Evolutionary conservation across 2,329 filamentous ascomycete species (phyloP), one percentile per base, ranked within the genome.

Genomic region (Aspergillus thermomutatus): DNA sequence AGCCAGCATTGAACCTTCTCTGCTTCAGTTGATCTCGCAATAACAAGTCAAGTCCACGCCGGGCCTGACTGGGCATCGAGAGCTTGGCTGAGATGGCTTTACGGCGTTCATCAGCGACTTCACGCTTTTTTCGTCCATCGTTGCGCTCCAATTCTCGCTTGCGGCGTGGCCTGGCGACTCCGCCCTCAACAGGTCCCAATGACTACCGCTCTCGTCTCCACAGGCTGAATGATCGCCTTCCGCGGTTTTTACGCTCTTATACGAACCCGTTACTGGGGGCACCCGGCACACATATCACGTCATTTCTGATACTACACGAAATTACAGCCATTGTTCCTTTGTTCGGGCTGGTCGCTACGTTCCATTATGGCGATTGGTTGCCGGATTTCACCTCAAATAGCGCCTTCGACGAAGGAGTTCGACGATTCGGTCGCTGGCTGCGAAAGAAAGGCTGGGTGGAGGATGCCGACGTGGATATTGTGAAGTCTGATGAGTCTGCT

Each of bases 271-370:
- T 99, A 3, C 84, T 87, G 56, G 81, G 83, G 54, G 92, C 92
- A 0, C 94, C 94, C 0, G 74, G 92, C 47, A 90, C 90, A 1
- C 91, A 97, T 75, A 80, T 96, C 45, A 85, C 88, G 1, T 87
- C 93, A 0, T 99, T 99, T 72, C 79, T 97, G 10, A 79, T 97
- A 41, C 82, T 99, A 0, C 94, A 99, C 78, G 94, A 99, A 74
- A 72, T 97, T 47, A 97, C 94, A 0, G 93, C 94, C 9, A 77
- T 97, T 10, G 74, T 93, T 1, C 93, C 93, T 0, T 76, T 97
- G 0, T 72, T 95, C 41, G 87, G 84, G 0, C 82, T 97, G 1
- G 86, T 90, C 23, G 87, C 82, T 0, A 71, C 85, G 1, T 96
- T 99, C 73, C 90, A 97, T 76, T 92, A 91, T 70, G 86, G 85